These are phyloP conservation scores for Choiromyces venosus DNA, from an alignment of 495 filamentous ascomycete genomes.

Conservation along the genomic window DNA sequence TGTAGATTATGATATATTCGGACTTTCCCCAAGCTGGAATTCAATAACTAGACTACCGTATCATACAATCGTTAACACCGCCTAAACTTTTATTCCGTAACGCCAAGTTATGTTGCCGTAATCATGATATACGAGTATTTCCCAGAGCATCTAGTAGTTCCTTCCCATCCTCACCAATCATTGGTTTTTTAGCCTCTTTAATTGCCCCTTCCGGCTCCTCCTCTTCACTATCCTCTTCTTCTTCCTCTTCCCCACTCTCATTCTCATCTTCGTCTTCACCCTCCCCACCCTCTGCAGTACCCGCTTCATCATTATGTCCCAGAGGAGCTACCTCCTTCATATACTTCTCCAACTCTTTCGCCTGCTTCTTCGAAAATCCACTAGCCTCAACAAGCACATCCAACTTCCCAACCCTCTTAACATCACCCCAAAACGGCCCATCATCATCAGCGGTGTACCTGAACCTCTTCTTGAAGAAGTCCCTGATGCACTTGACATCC, in stretches of 20 bases:
- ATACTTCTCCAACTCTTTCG: constrained; percentile 82
- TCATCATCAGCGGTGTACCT: constrained; percentile 74
- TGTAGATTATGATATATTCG: neutral
- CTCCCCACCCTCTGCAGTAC: constrained; percentile 46
- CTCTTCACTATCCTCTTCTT: constrained; percentile 45
- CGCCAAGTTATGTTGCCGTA: neutral
- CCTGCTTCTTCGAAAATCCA: constrained; percentile 93
- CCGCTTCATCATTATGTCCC: constrained; percentile 50
- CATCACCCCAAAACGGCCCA: constrained; percentile 79
- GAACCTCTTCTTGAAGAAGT: constrained; percentile 83
- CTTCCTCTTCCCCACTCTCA: constrained; percentile 31
- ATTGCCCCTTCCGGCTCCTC: constrained; percentile 18
- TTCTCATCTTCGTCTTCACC: constrained; percentile 46
- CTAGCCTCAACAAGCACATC: constrained; percentile 89
- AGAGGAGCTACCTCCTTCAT: constrained; percentile 58
- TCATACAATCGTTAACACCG: neutral
- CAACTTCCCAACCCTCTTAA: constrained; percentile 67
- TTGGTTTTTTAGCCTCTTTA: neutral
- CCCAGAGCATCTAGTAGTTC: constrained; percentile 2
- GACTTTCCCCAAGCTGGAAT: neutral
- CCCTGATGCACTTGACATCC: constrained; percentile 88
- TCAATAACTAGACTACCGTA: neutral
- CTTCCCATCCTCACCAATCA: neutral
- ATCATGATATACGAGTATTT: constrained; percentile 1
- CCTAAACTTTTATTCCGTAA: neutral